phyloP scores from a whole-genome alignment of 1,284 basidiomycete genomes.

The Puccinia brachypodii region DNA sequence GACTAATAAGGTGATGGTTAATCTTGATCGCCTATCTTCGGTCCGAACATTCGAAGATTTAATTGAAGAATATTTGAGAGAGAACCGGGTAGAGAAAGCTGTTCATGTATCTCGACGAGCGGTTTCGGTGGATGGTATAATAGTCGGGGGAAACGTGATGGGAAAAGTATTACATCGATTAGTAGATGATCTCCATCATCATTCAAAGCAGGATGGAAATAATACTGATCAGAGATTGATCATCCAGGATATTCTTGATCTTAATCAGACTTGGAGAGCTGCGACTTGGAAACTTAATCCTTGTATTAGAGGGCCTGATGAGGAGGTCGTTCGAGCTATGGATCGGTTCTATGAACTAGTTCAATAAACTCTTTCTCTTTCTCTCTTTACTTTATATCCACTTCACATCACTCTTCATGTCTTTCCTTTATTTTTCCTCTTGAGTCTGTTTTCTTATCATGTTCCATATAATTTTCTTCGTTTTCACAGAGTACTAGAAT shows the following conservation, averaged over 20 bases:
- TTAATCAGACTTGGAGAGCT: conserved; percentile 41
- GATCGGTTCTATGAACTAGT: neutral
- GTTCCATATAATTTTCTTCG: too few relatives aligned
- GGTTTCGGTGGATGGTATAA: neutral
- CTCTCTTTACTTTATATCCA: neutral
- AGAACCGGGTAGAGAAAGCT: neutral
- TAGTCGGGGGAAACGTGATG: neutral
- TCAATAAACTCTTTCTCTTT: neutral
- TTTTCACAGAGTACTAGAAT: too few relatives aligned
- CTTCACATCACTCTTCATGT: too few relatives aligned
- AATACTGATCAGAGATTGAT: neutral
- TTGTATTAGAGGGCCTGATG: conserved; percentile 7
- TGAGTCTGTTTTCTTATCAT: too few relatives aligned
- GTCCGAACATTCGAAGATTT: neutral
- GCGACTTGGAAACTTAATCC: conserved; percentile 30
- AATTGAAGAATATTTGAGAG: neutral
- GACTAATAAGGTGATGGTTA: neutral
- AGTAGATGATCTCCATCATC: conserved; percentile 3
- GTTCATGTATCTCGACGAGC: neutral
- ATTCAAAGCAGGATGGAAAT: neutral
- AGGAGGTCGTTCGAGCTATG: conserved; percentile 31
- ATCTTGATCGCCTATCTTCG: neutral
- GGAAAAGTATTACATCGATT: conserved; percentile 9
- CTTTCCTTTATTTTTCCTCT: too few relatives aligned
- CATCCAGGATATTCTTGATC: neutral